phyloP scores from a whole-genome alignment of 768 basidiomycete species.

The Phlegmacium glaucopus region DNA sequence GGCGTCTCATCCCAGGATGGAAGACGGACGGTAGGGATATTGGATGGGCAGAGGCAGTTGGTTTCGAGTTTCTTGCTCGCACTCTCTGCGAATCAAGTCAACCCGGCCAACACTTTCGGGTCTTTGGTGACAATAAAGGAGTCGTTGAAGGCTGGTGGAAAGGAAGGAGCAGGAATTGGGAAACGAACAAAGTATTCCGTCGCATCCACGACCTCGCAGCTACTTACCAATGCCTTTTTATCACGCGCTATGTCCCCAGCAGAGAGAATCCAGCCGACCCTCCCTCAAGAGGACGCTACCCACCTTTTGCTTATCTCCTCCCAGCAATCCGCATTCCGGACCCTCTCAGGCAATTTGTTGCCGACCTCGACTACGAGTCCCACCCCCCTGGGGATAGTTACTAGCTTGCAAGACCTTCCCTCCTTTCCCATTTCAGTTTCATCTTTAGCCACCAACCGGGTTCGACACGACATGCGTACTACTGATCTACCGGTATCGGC shows the following conservation, averaged over 20 bases:
- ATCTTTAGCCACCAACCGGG: no score
- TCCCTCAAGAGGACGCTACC: slow-evolving; percentile 31
- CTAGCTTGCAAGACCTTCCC: background rate
- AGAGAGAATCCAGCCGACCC: slow-evolving; percentile 32
- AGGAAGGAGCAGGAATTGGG: slow-evolving; percentile 26
- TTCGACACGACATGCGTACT: background rate
- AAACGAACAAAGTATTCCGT: slow-evolving; percentile 25
- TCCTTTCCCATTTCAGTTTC: background rate
- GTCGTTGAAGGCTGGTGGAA: slow-evolving; percentile 39
- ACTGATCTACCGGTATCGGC: background rate
- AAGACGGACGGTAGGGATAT: slow-evolving; percentile 29
- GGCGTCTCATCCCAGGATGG: slow-evolving; percentile 20
- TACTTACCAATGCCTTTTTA: slow-evolving; percentile 4
- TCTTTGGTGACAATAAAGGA: slow-evolving; percentile 34
- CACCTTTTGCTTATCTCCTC: slow-evolving; percentile 15
- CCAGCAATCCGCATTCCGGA: slow-evolving; percentile 24
- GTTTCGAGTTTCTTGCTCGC: slow-evolving; percentile 34
- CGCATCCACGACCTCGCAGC: slow-evolving; percentile 10
- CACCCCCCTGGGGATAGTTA: slow-evolving; percentile 5
- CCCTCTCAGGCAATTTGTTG: slow-evolving; percentile 17
- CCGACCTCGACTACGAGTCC: slow-evolving; percentile 19
- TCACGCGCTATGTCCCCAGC: slow-evolving; percentile 31
- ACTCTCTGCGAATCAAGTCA: background rate
- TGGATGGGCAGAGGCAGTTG: slow-evolving; percentile 41
- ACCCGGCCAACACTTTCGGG: slow-evolving; percentile 8